Percentiles rank a stretch among this genome's conserved stretches.
These are phyloP conservation scores for Syzygium aromaticum DNA, from an alignment of 345 rosid genomes.

Conservation along the genomic window DNA sequence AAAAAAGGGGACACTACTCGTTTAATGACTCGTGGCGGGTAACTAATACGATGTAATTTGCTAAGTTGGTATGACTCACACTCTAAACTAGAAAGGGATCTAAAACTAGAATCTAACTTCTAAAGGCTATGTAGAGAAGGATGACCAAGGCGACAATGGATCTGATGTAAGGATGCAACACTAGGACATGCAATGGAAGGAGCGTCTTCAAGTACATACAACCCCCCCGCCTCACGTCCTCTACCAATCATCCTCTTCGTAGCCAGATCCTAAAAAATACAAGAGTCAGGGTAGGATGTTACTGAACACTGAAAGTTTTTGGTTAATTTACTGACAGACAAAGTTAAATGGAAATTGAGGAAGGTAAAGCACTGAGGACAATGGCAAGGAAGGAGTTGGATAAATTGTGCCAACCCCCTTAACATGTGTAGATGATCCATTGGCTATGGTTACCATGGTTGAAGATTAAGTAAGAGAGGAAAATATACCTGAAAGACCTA, in stretches of 20 bases:
- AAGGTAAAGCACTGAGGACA: background rate
- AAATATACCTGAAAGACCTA: background rate
- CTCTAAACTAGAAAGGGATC: background rate
- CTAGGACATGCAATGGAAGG: no score
- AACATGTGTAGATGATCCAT: background rate
- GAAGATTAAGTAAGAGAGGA: background rate
- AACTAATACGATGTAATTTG: no score
- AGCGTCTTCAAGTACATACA: background rate
- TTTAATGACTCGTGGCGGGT: background rate
- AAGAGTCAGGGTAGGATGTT: background rate
- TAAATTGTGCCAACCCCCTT: background rate
- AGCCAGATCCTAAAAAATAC: background rate
- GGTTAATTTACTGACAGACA: background rate
- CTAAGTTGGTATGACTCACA: background rate
- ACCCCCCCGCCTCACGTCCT: background rate
- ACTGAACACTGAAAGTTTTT: no score
- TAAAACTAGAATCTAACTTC: background rate
- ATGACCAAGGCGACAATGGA: background rate
- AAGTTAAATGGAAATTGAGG: background rate
- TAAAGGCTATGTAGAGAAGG: background rate
- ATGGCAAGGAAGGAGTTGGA: background rate
- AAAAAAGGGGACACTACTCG: background rate
- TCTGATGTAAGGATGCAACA: background rate
- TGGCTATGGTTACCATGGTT: background rate
- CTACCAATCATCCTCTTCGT: background rate